Evolutionary conservation across 2,329 filamentous ascomycete species (phyloP).

Genomic region (Sporothrix pallida): DNA sequence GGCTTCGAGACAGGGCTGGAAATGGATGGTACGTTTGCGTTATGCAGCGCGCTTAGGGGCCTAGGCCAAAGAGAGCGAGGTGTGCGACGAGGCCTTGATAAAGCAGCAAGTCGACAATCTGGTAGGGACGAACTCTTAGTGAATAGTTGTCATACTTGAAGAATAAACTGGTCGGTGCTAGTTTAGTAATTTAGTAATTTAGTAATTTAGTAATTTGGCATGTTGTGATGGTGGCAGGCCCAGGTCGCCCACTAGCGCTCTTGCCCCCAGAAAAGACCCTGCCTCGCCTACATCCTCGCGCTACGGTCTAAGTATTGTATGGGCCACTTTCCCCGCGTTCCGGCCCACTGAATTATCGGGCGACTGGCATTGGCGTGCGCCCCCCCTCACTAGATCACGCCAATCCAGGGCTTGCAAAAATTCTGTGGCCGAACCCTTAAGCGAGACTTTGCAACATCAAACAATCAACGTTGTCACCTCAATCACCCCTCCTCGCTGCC

Average conservation of each 20-base stretch:
- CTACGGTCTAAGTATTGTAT: neutral
- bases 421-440: neutral
- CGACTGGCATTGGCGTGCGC: neutral
- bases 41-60: too few species aligned
- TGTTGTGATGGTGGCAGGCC: neutral
- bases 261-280: neutral
- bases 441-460: neutral
- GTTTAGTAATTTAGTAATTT: too few species aligned
- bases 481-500: neutral
- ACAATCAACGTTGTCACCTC: neutral
- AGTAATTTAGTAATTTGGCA: neutral
- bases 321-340: constrained; percentile 21
- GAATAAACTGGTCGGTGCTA: too few species aligned
- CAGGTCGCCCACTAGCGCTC: neutral
- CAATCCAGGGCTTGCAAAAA: constrained; percentile 19
- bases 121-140: too few species aligned
- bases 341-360: constrained; percentile 18
- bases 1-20: neutral
- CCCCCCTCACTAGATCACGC: constrained; percentile 22
- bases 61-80: too few species aligned
- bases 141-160: too few species aligned
- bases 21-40: too few species aligned
- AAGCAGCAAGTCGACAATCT: too few species aligned
- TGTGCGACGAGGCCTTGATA: too few species aligned
- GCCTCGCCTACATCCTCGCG: too few species aligned